phyloP scores from a whole-genome alignment of 352 stramenopile species.

The Phytophthora pisi region DNA sequence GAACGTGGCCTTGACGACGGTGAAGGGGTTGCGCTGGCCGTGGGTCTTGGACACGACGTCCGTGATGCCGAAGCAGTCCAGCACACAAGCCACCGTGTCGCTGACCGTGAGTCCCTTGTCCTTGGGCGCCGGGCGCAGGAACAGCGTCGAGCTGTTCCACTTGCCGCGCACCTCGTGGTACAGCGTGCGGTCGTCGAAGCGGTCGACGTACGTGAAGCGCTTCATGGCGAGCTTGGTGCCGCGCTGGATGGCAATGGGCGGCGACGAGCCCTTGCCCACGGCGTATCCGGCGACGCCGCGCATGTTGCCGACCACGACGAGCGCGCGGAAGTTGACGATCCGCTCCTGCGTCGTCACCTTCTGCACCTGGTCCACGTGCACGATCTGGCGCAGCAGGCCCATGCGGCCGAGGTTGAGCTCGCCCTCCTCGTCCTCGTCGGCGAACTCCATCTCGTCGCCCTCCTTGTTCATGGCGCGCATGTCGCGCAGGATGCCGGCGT shows the following conservation, averaged over 20 bases:
- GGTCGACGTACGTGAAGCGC: conserved; percentile 95
- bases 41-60: conserved; percentile 93
- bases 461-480: conserved; percentile 75
- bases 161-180: conserved; percentile 93
- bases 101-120: conserved; percentile 80
- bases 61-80: conserved; percentile 93
- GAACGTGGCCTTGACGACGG: conserved; percentile 95
- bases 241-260: conserved; percentile 88
- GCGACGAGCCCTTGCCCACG: conserved; percentile 90
- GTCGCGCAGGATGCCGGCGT: conserved; percentile 63
- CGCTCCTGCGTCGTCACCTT: conserved; percentile 92
- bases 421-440: conserved; percentile 61
- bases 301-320: conserved; percentile 94
- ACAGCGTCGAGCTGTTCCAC: conserved; percentile 95
- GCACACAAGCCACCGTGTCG: conserved; percentile 81
- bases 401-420: conserved; percentile 72
- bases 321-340: conserved; percentile 92
- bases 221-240: conserved; percentile 92
- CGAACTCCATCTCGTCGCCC: conserved; percentile 75
- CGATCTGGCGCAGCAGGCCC: conserved; percentile 79
- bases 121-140: conserved; percentile 78
- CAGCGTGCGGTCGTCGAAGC: conserved; percentile 91
- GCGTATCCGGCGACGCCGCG: conserved; percentile 94
- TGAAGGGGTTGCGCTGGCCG: conserved; percentile 95
- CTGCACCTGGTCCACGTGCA: conserved; percentile 86